Conservation (phyloP, 2,329 filamentous ascomycete genomes). For the Fusarium veterinarium region DNA sequence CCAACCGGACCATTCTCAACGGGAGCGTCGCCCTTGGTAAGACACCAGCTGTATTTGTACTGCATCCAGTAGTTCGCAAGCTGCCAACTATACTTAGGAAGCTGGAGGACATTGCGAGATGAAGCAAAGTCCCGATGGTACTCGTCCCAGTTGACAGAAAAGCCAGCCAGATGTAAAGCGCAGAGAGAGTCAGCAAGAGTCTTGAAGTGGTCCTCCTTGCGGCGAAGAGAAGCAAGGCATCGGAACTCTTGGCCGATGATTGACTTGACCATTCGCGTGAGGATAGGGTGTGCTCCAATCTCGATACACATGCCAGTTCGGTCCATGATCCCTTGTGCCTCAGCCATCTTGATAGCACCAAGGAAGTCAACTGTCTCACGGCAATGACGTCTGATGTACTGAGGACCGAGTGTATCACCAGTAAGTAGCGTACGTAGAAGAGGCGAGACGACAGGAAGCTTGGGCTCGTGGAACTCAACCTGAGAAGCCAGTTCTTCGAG, state of each 20-base stretch:
- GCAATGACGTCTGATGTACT: slow-evolving; percentile 70
- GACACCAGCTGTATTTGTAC: slow-evolving; percentile 75
- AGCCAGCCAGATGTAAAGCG: slow-evolving; percentile 68
- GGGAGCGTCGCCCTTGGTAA: slow-evolving; percentile 67
- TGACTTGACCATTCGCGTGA: slow-evolving; percentile 71
- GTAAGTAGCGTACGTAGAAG: slow-evolving; percentile 65
- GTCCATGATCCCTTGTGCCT: slow-evolving; percentile 60
- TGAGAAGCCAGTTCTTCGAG: slow-evolving; percentile 61
- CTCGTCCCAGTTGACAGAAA: slow-evolving; percentile 75
- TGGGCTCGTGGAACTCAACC: slow-evolving; percentile 54
- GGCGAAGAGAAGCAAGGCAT: slow-evolving; percentile 70
- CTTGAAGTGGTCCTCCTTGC: slow-evolving; percentile 73
- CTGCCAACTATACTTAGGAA: slow-evolving; percentile 79
- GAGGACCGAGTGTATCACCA: slow-evolving; percentile 65
- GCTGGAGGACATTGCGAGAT: slow-evolving; percentile 62
- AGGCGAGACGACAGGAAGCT: slow-evolving; percentile 59
- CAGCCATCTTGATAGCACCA: slow-evolving; percentile 65
- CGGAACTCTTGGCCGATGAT: slow-evolving; percentile 63
- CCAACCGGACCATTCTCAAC: background rate
- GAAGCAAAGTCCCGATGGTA: slow-evolving; percentile 65
- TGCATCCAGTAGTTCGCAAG: slow-evolving; percentile 77
- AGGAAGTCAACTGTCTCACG: slow-evolving; percentile 75
- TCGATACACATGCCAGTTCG: slow-evolving; percentile 73
- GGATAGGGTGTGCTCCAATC: slow-evolving; percentile 75
- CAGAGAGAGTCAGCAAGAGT: slow-evolving; percentile 68